Base-by-base conservation (phyloP, 257 asterid genomes). In the Plantago elongata region DNA sequence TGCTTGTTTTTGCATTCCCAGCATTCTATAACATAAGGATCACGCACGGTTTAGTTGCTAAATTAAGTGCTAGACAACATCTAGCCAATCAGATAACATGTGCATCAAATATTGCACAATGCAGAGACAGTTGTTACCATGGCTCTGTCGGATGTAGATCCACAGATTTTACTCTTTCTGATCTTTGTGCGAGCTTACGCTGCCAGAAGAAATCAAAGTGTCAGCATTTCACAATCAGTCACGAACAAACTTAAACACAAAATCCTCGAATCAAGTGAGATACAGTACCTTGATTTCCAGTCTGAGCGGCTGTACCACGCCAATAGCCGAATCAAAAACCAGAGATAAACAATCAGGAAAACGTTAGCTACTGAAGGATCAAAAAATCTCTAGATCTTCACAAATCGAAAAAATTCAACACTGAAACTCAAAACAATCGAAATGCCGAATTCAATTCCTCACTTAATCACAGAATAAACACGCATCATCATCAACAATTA, bases 61-160 rank as follows among this genome's bases (percentile, higher is more conserved):
- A 16, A 5, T 11, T 9, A 37, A 52, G 50, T 45, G 63, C 61
- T 65, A 50, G 49, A 45, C 6, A 44, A 34, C 54, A 51, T 55
- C 47, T 22, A 57, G 11, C 37, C 10, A 57, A 51, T 49, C 9
- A n/a, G 29, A 40, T 40, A 11, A 51, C 30, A 34, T 34, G 40
- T 5, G 40, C 8, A 34, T 34, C 40, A 7, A 34, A 7, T 34
- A 7, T 7, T 34, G 40, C 40, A 34, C 40, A 15, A 50, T 15
- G 18, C 44, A 50, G 13, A 43, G 54, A 44, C 9, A 45, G 64
- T 12, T 70, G 64, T 12, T 70, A 81, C 92, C 92, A 84, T 84
- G 92, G 89, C 81, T 84, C 93, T 9, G 89, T 73, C 30, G 93
- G 93, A 74, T 84, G 93, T 30, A 84, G 86, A 82, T 84, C 93